Percentiles rank a stretch among this genome's conserved stretches.
Conservation (phyloP, 495 filamentous ascomycete genomes). For the Penicillium ochrochloron region DNA sequence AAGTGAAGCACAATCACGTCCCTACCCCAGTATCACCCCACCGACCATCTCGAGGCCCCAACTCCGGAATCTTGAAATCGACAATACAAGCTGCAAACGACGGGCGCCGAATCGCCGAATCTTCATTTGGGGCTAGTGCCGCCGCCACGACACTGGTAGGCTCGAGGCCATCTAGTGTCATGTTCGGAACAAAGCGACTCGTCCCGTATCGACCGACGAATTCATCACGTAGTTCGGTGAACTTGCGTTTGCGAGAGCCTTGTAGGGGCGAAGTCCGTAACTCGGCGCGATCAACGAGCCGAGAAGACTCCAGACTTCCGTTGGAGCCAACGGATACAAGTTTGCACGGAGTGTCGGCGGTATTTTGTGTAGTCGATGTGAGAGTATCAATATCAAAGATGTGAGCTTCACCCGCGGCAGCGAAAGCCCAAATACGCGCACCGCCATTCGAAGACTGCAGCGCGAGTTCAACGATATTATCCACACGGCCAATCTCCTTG, state of each 20-base stretch:
- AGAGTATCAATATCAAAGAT: constrained; percentile 47
- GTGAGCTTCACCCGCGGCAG: constrained; percentile 35
- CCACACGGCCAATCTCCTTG: constrained; percentile 46
- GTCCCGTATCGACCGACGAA: constrained; percentile 35
- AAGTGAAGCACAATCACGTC: background rate
- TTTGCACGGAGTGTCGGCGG: constrained; percentile 31
- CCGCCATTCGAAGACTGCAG: constrained; percentile 43
- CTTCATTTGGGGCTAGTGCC: constrained; percentile 10
- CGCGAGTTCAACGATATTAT: constrained; percentile 42
- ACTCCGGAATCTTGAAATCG: constrained; percentile 47
- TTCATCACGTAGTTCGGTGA: constrained; percentile 21
- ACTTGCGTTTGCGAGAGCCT: constrained; percentile 40
- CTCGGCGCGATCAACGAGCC: constrained; percentile 22
- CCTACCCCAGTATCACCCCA: constrained; percentile 23
- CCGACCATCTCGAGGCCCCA: constrained; percentile 28
- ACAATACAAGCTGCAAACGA: constrained; percentile 50
- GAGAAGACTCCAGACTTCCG: constrained; percentile 33
- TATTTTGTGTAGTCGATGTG: constrained; percentile 18
- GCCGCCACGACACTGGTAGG: constrained; percentile 11
- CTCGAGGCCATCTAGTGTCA: constrained; percentile 17
- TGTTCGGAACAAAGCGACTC: constrained; percentile 21
- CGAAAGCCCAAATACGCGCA: constrained; percentile 48
- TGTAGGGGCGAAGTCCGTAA: constrained; percentile 9
- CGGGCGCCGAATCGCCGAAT: constrained; percentile 26
- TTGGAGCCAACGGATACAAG: constrained; percentile 33